Percentiles rank a stretch among this genome's conserved stretches.
Conservation (phyloP, 768 basidiomycete genomes). For the Phanerochaete carnosa region DNA sequence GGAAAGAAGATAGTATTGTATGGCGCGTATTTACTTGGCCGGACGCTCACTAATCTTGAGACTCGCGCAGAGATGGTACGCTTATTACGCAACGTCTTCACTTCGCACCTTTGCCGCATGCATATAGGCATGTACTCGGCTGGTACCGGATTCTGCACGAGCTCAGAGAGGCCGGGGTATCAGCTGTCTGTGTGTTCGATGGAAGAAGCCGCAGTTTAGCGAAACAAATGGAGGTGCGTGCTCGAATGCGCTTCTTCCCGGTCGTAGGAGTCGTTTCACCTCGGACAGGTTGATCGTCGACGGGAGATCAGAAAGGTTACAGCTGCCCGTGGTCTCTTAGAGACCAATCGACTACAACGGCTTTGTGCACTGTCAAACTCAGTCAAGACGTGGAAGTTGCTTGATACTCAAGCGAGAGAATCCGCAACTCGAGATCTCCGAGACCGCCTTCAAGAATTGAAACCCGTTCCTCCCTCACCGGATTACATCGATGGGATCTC, state of each 20-base stretch:
- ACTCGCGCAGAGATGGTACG: conserved; percentile 66
- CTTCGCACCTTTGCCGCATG: conserved; percentile 62
- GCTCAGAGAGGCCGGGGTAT: conserved; percentile 51
- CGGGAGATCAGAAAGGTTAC: conserved; percentile 46
- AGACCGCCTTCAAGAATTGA: background rate
- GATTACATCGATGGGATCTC: background rate
- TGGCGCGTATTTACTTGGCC: conserved; percentile 19
- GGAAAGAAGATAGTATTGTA: conserved; percentile 79
- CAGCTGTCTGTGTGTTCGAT: conserved; percentile 77
- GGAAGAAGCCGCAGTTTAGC: conserved; percentile 64
- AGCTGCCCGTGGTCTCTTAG: conserved; percentile 51
- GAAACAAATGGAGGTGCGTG: conserved; percentile 66
- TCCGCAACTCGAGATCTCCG: background rate
- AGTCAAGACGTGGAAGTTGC: conserved; percentile 16
- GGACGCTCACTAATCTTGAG: background rate
- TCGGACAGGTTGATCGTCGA: conserved; percentile 50
- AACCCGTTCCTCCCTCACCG: background rate
- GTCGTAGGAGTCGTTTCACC: background rate
- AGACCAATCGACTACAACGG: conserved; percentile 53
- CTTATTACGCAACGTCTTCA: conserved; percentile 82
- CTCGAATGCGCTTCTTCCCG: background rate
- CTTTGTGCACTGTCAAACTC: conserved; percentile 34
- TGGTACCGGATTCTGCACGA: conserved; percentile 74
- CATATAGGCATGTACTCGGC: conserved; percentile 67
- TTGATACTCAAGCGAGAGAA: conserved; percentile 7